Evolutionary conservation across 2,329 filamentous ascomycete genomes (phyloP), one percentile per base, ranked within the genome.

Genomic region (Colletotrichum sp.): DNA sequence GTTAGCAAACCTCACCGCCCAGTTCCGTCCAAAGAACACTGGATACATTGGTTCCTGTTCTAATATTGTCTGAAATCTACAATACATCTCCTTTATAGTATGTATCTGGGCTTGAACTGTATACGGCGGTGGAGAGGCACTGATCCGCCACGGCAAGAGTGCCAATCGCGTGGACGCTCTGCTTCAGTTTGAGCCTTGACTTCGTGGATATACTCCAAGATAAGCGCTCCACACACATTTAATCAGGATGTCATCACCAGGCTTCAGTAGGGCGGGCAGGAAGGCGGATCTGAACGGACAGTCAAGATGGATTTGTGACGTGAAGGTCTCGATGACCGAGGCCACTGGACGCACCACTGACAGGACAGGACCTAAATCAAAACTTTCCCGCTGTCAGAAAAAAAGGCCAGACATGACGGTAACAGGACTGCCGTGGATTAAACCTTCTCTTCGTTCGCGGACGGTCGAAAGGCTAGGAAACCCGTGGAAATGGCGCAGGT

Each of bases 91-190:
- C 9, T 44, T n/a, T n/a, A 44, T n/a, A 44, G 39, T 9, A 12
- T 19, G 8, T n/a, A n/a, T 44, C 9, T 19, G 5, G 19, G 39
- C 39, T 12, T n/a, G 5, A 12, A 48, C 3, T 6, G 5, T 22
- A 22, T 0, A 1, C 44, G 44, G 19, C 44, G 6, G 1, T 1
- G 39, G 0, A 48, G 19, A 22, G 19, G 0, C 0, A 52, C 6
- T 13, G 6, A 1, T 52, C 19, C n/a, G 6, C 6, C 3, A 52
- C n/a, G 6, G 11, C 6, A 52, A 52, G 6, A 8, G 0, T 22
- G 19, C 3, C 6, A 13, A 22, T 6, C 11, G n/a, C 2, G 11
- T 22, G n/a, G 39, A 48, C 19, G 1, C 9, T 8, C 4, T 8
- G 39, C 11, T 52, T 13, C 44, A 52, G 2, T 52, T 52, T 2